phyloP scores from a whole-genome alignment of 192 early-diverging fungal genomes.

The Coemansia sp. region DNA sequence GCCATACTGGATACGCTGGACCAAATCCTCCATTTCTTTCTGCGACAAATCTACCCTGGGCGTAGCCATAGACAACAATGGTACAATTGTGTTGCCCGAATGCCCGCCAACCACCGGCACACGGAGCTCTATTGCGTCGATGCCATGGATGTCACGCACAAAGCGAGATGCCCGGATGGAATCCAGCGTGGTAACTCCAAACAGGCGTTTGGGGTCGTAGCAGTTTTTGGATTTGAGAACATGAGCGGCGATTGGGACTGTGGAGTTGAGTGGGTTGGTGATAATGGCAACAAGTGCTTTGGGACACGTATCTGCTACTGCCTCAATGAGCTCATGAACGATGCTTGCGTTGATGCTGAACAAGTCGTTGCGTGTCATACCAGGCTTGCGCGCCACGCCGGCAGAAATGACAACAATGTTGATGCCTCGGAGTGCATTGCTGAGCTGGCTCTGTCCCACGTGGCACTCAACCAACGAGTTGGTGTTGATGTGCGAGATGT shows the following conservation, averaged over 20 bases:
- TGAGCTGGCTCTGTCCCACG: conserved; percentile 64
- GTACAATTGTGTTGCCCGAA: conserved; percentile 95
- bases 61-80: conserved; percentile 78
- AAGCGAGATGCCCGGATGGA: conserved; percentile 95
- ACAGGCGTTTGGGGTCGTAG: conserved; percentile 84
- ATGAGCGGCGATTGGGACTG: conserved; percentile 93
- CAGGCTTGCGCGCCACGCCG: conserved; percentile 96
- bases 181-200: conserved; percentile 94
- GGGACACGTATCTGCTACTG: conserved; percentile 75
- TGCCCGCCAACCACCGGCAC: conserved; percentile 94
- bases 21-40: conserved; percentile 84
- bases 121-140: conserved; percentile 52
- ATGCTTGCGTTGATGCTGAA: conserved; percentile 99
- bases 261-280: conserved; percentile 98
- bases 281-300: conserved; percentile 83
- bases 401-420: conserved; percentile 88
- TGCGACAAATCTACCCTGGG: conserved; percentile 63
- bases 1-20: conserved; percentile 95
- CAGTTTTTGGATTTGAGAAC: conserved; percentile 86
- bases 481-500: conserved; percentile 91
- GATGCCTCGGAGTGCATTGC: conserved; percentile 63
- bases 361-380: conserved; percentile 97
- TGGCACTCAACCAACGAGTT: conserved; percentile 69
- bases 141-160: conserved; percentile 72
- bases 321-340: conserved; percentile 77